Conservation (phyloP, 1,139 yeast species). For the Yamadazyma trypodendri region DNA sequence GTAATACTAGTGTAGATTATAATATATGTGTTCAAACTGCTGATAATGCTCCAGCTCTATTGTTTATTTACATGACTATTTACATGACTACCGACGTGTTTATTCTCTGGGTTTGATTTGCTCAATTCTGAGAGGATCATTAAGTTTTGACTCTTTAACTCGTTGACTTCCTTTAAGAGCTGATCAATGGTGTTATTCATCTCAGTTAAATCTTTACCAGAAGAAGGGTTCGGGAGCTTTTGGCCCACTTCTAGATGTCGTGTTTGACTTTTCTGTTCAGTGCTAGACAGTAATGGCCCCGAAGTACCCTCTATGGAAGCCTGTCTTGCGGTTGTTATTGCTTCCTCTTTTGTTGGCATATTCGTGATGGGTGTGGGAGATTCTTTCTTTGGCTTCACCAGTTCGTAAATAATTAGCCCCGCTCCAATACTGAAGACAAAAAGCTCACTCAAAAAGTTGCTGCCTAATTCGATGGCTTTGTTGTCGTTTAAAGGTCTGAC, state of each 20-base stretch:
- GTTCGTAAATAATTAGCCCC: conserved; percentile 70
- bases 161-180: conserved; percentile 6
- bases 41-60: neutral
- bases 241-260: too few species aligned
- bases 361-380: conserved; percentile 11
- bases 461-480: conserved; percentile 82
- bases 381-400: conserved; percentile 57
- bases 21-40: conserved; percentile 10
- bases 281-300: too few species aligned
- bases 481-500: conserved; percentile 82
- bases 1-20: conserved; percentile 17
- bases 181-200: conserved; percentile 1
- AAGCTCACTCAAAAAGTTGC: conserved; percentile 72
- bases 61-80: conserved; percentile 11
- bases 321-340: neutral
- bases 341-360: neutral
- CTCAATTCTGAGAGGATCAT: conserved; percentile 12
- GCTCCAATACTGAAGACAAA: conserved; percentile 83
- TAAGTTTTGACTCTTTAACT: conserved; percentile 12
- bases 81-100: neutral
- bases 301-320: neutral
- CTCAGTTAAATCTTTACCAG: too few species aligned
- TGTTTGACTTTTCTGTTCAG: neutral
- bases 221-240: too few species aligned
- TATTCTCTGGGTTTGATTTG: conserved; percentile 6